Conservation (phyloP, 1,284 basidiomycete genomes). For the Cryptococcus floricola region DNA sequence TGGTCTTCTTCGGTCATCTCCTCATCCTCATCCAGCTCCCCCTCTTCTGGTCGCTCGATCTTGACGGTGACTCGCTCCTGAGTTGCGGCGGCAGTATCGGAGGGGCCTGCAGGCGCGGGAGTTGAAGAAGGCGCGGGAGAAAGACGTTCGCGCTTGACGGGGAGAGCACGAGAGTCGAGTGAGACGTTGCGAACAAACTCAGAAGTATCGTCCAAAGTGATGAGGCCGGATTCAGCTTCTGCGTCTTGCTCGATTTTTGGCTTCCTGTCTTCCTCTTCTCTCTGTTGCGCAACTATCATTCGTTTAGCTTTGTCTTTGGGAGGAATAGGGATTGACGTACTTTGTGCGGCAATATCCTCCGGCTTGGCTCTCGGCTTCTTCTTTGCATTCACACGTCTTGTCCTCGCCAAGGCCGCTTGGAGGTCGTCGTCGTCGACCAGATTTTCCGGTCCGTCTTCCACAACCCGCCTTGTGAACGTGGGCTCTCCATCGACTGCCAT, state of each 20-base stretch:
- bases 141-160: slow-evolving; percentile 41
- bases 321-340: slow-evolving; percentile 53
- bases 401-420: slow-evolving; percentile 83
- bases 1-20: slow-evolving; percentile 67
- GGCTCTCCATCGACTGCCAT: slow-evolving; percentile 77
- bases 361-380: slow-evolving; percentile 74
- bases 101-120: slow-evolving; percentile 10
- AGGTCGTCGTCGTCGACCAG: slow-evolving; percentile 98
- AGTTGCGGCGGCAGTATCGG: slow-evolving; percentile 17
- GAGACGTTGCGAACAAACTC: slow-evolving; percentile 92
- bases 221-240: slow-evolving; percentile 59
- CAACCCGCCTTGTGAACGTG: slow-evolving; percentile 28
- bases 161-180: slow-evolving; percentile 44
- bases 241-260: slow-evolving; percentile 57
- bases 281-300: slow-evolving; percentile 56
- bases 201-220: slow-evolving; percentile 94
- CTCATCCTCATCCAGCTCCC: slow-evolving; percentile 51
- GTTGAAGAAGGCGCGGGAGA: slow-evolving; percentile 22
- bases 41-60: slow-evolving; percentile 49
- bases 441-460: slow-evolving; percentile 70
- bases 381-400: slow-evolving; percentile 74
- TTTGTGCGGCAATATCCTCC: slow-evolving; percentile 76
- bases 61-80: slow-evolving; percentile 52
- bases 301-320: neutral
- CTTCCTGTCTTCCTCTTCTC: slow-evolving; percentile 52